These are phyloP conservation scores for Dothistroma septosporum DNA, from an alignment of 2,329 filamentous ascomycete species.

Conservation along the genomic window DNA sequence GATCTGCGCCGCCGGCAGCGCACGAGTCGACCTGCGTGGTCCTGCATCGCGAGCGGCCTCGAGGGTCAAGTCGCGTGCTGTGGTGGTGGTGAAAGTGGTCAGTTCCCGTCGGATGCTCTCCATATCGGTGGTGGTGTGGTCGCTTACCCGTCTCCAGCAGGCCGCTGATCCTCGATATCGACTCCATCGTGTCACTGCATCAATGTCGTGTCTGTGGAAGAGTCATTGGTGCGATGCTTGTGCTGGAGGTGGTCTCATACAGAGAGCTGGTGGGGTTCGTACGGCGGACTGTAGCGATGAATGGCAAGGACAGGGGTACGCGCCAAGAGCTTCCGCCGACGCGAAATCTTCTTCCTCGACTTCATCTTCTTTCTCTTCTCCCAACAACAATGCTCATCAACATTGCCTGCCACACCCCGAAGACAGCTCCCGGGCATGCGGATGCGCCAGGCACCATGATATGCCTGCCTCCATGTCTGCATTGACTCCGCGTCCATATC, in stretches of 20 bases:
- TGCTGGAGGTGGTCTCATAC: not conserved
- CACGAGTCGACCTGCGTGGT: constrained; percentile 55
- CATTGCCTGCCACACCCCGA: not conserved
- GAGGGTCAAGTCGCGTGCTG: constrained; percentile 93
- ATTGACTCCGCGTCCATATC: not conserved
- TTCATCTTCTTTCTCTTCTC: not conserved
- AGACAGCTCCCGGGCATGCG: not conserved
- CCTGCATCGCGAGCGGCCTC: constrained; percentile 91
- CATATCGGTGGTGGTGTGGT: constrained; percentile 63
- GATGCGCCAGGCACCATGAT: not conserved
- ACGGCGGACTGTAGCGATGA: not conserved
- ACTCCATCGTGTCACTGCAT: constrained; percentile 66
- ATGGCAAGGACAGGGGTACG: not conserved
- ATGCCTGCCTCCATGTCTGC: not conserved
- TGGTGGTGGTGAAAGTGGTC: constrained; percentile 18
- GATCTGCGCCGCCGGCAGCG: constrained; percentile 74
- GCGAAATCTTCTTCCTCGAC: constrained; percentile 2
- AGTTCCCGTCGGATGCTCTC: constrained; percentile 20
- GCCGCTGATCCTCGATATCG: constrained; percentile 86
- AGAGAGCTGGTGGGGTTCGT: not conserved
- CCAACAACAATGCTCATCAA: not conserved
- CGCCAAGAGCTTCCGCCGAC: not conserved
- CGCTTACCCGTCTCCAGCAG: constrained; percentile 85
- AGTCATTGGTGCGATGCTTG: too few species aligned
- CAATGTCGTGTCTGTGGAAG: not conserved